Evolutionary conservation across 2,329 filamentous ascomycete species (phyloP), one percentile per base, ranked within the genome.

Genomic region (Calcarisporium arbuscula): DNA sequence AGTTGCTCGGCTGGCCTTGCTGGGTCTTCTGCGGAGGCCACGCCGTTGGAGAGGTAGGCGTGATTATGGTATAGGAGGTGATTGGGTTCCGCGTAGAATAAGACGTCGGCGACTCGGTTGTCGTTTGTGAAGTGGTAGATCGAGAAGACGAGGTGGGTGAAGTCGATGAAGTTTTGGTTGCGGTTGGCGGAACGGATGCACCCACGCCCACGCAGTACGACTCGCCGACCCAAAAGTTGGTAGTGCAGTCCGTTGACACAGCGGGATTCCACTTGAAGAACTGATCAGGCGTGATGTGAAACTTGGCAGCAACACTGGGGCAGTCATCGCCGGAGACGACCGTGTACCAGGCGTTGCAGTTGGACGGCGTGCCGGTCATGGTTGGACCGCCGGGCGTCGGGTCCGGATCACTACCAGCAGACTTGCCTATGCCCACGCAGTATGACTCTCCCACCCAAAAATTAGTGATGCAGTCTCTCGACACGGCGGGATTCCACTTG

Each of bases 251-350:
- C 7, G 21, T 21, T 4, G 45, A 48, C 12, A 56, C 42, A 12
- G 39, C 46, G 6, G 52, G 51, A 25, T 56, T 52, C 49, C 47
- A 53, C 8, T 34, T 30, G n/a, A 48, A 21, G 30, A 54, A 53
- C 40, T 53, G 32, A 23, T 30, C 45, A 14, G 14, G 26, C 5
- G 45, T 53, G 42, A 53, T 52, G 20, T 30, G 32, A 19, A 42
- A 49, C 31, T 42, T 37, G n/a, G 29, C 15, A 12, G 20, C 19
- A 10, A 49, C 38, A 8, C 37, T 38, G n/a, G 28, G 17, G 40
- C 48, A 51, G 14, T 29, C 28, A 15, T 49, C 48, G 11, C n/a
- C n/a, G n/a, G 22, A 19, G 14, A 33, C 30, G 30, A 51, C 35
- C 9, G 33, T 39, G 22, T 45, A 38, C 35, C 34, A 48, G 10